Base-by-base conservation (phyloP, 805 yeast species). In the Metschnikowia anglica region DNA sequence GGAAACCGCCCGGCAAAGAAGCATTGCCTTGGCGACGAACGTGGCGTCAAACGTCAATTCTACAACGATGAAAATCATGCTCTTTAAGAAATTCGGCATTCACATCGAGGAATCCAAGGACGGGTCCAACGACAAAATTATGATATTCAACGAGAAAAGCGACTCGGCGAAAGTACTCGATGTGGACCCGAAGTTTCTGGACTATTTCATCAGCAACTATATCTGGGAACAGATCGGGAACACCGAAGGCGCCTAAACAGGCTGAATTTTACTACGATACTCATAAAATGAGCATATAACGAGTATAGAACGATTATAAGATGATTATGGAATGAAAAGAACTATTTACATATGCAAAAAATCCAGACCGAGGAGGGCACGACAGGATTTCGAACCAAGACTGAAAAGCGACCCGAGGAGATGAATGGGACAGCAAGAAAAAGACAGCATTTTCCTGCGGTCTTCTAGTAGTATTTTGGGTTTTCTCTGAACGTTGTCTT, bases 401-500 rank as follows among this genome's bases (percentile, higher is more conserved):
- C 21, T 12, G 4, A 15, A 23, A 17, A 32, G 29, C 7, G 27
- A 30, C 17, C 25, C 7, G 25, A 10, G 7, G 25, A 10, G 25
- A 23, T 8, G 7, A 10, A 23, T 23, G 25, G 7, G 25, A 10
- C 25, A 10, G 25, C 10, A 8, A 11, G 11, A 25, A 25, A 13
- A 25, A 25, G 28, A 25, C 10, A 13, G n/a, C n/a, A n/a, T n/a
- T n/a, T n/a, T n/a, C n/a, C n/a, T n/a, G n/a, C n/a, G n/a, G n/a
- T n/a, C 13, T 16, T 34, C 42, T 69, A 86, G 62, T 77, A 83
- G 59, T 82, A 75, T 46, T 74, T 74, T 34, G 97, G 97, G 58
- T 86, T 85, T 45, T 77, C 80, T 70, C 97, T 81, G 63, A 83
- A 76, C 7, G 95, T 79, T 49, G 80, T 62, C 69, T 83, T 88